Evolutionary conservation across 306 rosid species (phyloP), one percentile per base, ranked within the genome.

Genomic region (Dicorynia guianensis): DNA sequence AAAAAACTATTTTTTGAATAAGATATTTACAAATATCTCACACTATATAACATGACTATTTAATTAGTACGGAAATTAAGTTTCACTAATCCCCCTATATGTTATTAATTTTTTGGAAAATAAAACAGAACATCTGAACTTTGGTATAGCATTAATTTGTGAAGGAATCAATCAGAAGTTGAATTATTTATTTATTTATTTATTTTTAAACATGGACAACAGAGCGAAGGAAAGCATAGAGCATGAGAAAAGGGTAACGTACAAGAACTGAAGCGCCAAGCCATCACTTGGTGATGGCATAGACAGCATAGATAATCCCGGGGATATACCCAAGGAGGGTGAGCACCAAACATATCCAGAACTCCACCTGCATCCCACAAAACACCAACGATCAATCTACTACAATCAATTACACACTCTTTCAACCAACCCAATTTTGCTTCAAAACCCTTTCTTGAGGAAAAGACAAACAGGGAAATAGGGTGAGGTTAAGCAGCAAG

Each of bases 341-440:
- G 71, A 93, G 87, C 17, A 93, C 11, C 85, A 93, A 55, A 67
- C 95, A 93, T 86, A 93, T 83, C 98, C 98, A 93, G 84, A 93
- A 93, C 71, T 93, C 96, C 3, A 44, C 84, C 98, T 93, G 87
- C 62, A 67, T 0, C 15, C n/a, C 48, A 69, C 8, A 34, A 6
- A 43, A 25, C 53, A 36, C 49, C 66, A 63, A 57, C 3, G 11
- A 44, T 15, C 18, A 6, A 33, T 30, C 5, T 12, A 56, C 42
- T n/a, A 74, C 17, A 14, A 0, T 5, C 0, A 6, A 12, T 19
- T 0, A 61, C 13, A 7, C 0, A 56, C 2, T 7, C 18, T 39
- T 39, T 3, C 4, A 5, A 13, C 12, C 12, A 63, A 14, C 7
- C 35, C 0, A 5, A 33, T 25, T 25, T 25, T 25, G 30, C 2